These are phyloP conservation scores for Durusdinium trenchii DNA, from an alignment of 73 alveolate genomes.

Conservation along the genomic window DNA sequence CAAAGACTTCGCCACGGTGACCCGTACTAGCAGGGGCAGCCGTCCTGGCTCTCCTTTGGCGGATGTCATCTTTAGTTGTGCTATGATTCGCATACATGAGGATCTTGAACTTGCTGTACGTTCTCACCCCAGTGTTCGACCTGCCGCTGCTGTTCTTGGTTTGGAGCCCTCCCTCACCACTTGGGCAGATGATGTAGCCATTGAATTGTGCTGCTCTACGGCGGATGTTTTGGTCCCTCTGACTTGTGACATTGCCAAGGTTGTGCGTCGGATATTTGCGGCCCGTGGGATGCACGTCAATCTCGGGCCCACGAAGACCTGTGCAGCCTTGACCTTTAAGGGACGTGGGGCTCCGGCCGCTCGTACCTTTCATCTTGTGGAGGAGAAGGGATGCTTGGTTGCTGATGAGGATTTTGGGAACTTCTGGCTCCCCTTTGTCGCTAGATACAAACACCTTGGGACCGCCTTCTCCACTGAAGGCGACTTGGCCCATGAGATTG, in stretches of 20 bases:
- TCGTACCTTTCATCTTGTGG: neutral
- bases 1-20: too few relatives aligned
- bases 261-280: neutral
- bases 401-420: neutral
- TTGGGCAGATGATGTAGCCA: neutral
- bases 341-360: neutral
- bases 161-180: neutral
- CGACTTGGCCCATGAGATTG: neutral
- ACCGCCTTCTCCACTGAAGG: neutral
- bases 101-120: too few relatives aligned
- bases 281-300: neutral
- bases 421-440: neutral
- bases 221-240: neutral
- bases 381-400: neutral
- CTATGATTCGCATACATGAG: too few relatives aligned
- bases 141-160: too few relatives aligned
- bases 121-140: too few relatives aligned
- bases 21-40: too few relatives aligned
- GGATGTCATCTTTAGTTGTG: too few relatives aligned
- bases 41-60: too few relatives aligned
- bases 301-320: neutral
- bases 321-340: neutral
- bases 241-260: neutral
- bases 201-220: neutral
- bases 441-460: neutral